phyloP scores from a whole-genome alignment of 108 stramenopile genomes.

The Skeletonema costatum region DNA sequence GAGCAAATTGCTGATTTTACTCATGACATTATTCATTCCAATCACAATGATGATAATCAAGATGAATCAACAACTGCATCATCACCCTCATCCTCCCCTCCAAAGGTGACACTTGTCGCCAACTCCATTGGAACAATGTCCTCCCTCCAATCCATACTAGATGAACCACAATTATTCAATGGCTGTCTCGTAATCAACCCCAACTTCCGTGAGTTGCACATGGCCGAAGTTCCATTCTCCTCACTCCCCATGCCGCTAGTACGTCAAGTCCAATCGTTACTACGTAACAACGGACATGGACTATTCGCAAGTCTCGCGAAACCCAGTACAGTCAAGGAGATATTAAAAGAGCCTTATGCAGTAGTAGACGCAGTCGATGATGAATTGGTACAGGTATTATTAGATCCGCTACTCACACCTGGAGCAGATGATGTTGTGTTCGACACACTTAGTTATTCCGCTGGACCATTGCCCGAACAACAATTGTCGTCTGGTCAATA shows the following conservation, averaged over 20 bases:
- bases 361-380: conserved; percentile 81
- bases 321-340: conserved; percentile 77
- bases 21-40: conserved; percentile 48
- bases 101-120: conserved; percentile 77
- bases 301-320: conserved; percentile 87
- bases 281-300: conserved; percentile 76
- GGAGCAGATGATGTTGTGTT: conserved; percentile 93
- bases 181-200: conserved; percentile 81
- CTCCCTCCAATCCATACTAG: conserved; percentile 86
- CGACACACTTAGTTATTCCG: conserved; percentile 91
- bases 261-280: conserved; percentile 60
- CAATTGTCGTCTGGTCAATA: conserved; percentile 59
- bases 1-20: conserved; percentile 79
- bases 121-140: conserved; percentile 93
- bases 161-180: conserved; percentile 71
- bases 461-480: conserved; percentile 96
- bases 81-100: not conserved
- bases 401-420: conserved; percentile 81
- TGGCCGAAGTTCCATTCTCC: conserved; percentile 82
- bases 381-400: conserved; percentile 83
- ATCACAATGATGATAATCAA: not conserved
- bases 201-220: conserved; percentile 90
- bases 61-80: not conserved
- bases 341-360: conserved; percentile 89
- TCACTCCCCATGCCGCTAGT: conserved; percentile 75